Evolutionary conservation across 768 basidiomycete genomes (phyloP).

Genomic region (Termitomyces titanicus): DNA sequence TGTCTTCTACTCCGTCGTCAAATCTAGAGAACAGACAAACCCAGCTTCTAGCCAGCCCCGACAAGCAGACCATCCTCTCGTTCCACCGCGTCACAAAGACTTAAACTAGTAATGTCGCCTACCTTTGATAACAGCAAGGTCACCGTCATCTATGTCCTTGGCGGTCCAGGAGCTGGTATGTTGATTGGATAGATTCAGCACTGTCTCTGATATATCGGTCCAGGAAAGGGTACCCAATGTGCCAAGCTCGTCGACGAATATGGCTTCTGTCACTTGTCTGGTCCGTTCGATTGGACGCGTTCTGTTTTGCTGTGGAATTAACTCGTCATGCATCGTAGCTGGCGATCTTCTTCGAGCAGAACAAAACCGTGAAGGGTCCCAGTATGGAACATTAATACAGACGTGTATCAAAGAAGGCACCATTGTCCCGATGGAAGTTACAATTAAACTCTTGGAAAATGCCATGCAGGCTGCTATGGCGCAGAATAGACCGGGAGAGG

Average conservation of each 20-base stretch:
- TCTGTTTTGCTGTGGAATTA: conserved; percentile 2
- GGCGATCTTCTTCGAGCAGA: conserved; percentile 98
- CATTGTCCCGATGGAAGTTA: conserved; percentile 97
- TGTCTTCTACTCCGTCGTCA: conserved; percentile 53
- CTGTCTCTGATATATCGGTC: neutral
- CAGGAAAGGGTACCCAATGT: conserved; percentile 97
- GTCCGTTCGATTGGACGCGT: conserved; percentile 35
- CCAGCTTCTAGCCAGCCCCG: conserved; percentile 61
- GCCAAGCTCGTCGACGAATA: conserved; percentile 78
- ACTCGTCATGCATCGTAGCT: conserved; percentile 43
- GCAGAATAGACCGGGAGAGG: conserved; percentile 37
- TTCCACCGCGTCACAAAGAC: conserved; percentile 53
- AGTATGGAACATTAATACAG: conserved; percentile 81
- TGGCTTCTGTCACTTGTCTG: conserved; percentile 90
- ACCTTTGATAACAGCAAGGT: conserved; percentile 72
- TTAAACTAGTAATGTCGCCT: conserved; percentile 35
- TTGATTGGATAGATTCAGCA: conserved; percentile 1
- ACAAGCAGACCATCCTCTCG: conserved; percentile 61
- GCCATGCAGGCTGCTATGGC: conserved; percentile 72
- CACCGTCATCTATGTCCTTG: conserved; percentile 91
- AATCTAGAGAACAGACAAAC: conserved; percentile 49
- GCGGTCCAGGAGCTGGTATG: conserved; percentile 92
- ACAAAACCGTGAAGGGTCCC: conserved; percentile 80
- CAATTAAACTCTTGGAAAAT: conserved; percentile 90
- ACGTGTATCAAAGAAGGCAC: conserved; percentile 86